A percentile compares a stretch with the other conserved stretches of the same genome.
Conservation (phyloP, 495 filamentous ascomycete genomes). For the Hyaloscypha variabilis region DNA sequence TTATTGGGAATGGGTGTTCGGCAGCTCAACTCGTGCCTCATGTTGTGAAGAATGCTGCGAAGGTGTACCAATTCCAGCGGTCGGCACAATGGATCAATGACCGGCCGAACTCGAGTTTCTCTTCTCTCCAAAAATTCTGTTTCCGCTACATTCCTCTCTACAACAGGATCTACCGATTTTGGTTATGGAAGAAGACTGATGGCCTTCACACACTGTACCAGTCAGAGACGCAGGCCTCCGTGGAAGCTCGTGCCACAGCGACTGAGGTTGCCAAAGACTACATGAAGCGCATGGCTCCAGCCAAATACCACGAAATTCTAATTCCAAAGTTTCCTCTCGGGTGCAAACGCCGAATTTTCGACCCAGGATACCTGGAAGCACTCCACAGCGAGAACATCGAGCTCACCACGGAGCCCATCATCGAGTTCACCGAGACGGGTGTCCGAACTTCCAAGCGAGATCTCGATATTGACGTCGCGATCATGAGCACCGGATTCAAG, state of each 20-base stretch:
- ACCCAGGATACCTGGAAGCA: conserved; percentile 31
- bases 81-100: conserved; percentile 42
- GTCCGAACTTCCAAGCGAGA: conserved; percentile 22
- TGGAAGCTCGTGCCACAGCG: conserved; percentile 16
- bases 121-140: conserved; percentile 31
- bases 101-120: conserved; percentile 33
- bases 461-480: conserved; percentile 36
- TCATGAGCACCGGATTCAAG: conserved; percentile 45
- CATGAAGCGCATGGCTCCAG: conserved; percentile 39
- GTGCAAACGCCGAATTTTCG: conserved; percentile 49
- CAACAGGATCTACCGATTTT: conserved; percentile 29
- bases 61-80: conserved; percentile 40
- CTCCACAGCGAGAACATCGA: conserved; percentile 39
- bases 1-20: conserved; percentile 65
- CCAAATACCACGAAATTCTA: conserved; percentile 44
- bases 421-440: conserved; percentile 36
- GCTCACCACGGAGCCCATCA: conserved; percentile 37
- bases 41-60: conserved; percentile 30
- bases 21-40: conserved; percentile 47
- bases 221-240: conserved; percentile 17
- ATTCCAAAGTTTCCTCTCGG: conserved; percentile 43
- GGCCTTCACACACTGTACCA: conserved; percentile 32
- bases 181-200: conserved; percentile 36
- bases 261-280: conserved; percentile 33
- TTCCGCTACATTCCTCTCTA: conserved; percentile 34